Base-by-base conservation (phyloP, 2,329 filamentous ascomycete species). In the Graphilbum sp. region DNA sequence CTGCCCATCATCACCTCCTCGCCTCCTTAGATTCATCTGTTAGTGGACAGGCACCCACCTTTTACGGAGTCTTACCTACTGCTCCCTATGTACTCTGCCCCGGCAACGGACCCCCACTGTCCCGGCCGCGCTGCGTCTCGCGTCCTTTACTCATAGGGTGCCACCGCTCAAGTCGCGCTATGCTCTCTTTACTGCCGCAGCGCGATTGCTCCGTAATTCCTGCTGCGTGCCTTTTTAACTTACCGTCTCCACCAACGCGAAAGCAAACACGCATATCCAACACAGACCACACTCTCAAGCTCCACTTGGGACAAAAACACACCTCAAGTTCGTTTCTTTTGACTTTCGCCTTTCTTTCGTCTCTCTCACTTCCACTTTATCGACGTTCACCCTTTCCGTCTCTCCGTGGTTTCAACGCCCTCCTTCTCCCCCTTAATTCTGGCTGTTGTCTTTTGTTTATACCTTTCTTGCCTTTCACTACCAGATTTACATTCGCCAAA, bases 251-350 rank as follows among this genome's bases (percentile, higher is more conserved):
- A 5, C 27, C 27, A 29, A 29, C 27, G 27, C 27, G 27, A 29
- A 29, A n/a, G 11, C 10, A 29, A 29, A 29, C 23, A 25, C 23
- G 7, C 23, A 7, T 25, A 25, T 25, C 7, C 23, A 7, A 12
- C 23, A 12, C 12, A 25, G 7, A 25, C 7, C 7, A n/a, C 27
- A 29, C 27, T 5, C 27, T n/a, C 11, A n/a, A n/a, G 5, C 10
- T 15, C 11, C 27, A 29, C 27, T 10, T n/a, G 27, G 10, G 43
- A 48, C 48, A 47, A 42, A 42, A 42, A 51, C 42, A 46, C 13
- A 29, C 27, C 15, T 29, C 27, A 29, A 12, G 10, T 12, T 29
- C 27, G 10, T 38, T 11, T 7, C 27, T 34, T 21, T 34, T 27
- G 24, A 16, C 20, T 12, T 18, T 34, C 29, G 3, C 16, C 12